Percentiles rank a stretch among this genome's conserved stretches.
Evolutionary conservation across 169 alveolate species (phyloP).

Genomic region (Eimeria maxima): DNA sequence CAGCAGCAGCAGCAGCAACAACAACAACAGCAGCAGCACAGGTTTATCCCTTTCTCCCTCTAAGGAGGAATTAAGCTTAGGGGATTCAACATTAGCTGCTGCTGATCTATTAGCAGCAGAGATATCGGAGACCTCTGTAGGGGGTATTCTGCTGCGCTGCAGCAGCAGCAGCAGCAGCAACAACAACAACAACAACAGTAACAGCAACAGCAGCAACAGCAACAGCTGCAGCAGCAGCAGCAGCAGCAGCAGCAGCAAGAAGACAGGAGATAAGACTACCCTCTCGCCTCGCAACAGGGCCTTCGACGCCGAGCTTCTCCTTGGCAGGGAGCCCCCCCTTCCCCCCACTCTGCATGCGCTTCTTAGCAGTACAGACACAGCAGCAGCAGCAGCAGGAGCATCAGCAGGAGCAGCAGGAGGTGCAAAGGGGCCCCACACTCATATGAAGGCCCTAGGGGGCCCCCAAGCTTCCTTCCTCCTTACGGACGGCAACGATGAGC

Average conservation of each 20-base stretch:
- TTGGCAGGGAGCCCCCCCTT: constrained; percentile 5
- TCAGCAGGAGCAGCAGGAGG: background rate
- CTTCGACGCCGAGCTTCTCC: constrained; percentile 20
- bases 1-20: background rate
- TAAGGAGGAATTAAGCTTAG: background rate
- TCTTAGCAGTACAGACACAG: background rate
- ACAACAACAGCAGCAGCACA: background rate
- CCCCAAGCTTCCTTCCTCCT: too few species aligned
- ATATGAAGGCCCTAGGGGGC: too few species aligned
- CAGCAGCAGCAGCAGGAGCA: background rate
- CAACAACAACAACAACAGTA: too few species aligned
- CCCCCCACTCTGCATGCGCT: too few species aligned
- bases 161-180: too few species aligned
- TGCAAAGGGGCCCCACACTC: background rate
- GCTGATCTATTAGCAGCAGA: background rate
- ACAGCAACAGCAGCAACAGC: background rate
- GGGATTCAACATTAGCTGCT: background rate
- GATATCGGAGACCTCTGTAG: background rate
- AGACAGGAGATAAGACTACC: background rate
- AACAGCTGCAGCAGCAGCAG: background rate
- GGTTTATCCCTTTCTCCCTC: background rate
- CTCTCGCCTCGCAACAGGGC: background rate
- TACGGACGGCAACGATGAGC: too few species aligned
- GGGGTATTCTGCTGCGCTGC: too few species aligned
- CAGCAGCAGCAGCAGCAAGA: background rate